A percentile compares a stretch with the other conserved stretches of the same genome.
Evolutionary conservation across 352 stramenopile species (phyloP).

Genomic region (Pythium coloratum): DNA sequence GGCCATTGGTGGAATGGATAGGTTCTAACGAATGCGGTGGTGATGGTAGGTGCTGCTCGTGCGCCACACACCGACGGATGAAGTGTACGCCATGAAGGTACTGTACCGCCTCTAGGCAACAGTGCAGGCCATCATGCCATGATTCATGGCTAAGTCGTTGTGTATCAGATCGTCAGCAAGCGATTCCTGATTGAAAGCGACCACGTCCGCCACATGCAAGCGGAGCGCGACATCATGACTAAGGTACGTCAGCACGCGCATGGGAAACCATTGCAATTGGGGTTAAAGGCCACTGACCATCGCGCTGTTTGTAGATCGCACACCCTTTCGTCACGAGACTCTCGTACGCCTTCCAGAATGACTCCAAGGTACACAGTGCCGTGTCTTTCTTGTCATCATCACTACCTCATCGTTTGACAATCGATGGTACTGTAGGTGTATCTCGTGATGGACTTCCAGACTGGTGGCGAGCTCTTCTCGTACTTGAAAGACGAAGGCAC

Average conservation of each 20-base stretch:
- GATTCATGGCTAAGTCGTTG: too few species aligned
- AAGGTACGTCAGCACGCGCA: conserved; percentile 57
- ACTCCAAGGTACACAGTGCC: conserved; percentile 59
- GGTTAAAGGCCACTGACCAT: background rate
- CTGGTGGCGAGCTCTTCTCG: conserved; percentile 79
- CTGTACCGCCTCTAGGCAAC: too few species aligned
- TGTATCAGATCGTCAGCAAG: conserved; percentile 82
- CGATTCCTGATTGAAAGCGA: conserved; percentile 78
- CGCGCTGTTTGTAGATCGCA: conserved; percentile 49
- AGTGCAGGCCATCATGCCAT: too few species aligned
- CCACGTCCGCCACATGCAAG: conserved; percentile 77
- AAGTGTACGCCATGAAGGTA: conserved; percentile 82
- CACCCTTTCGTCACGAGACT: conserved; percentile 83
- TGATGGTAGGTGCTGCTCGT: conserved; percentile 65
- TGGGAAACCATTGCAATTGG: background rate
- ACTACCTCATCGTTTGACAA: too few species aligned
- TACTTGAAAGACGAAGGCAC: conserved; percentile 66
- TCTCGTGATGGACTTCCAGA: conserved; percentile 70
- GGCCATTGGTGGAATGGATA: background rate
- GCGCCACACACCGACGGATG: conserved; percentile 49
- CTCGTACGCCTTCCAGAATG: conserved; percentile 78
- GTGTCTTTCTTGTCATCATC: background rate
- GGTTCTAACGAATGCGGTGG: background rate
- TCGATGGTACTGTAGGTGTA: too few species aligned
- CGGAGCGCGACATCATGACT: conserved; percentile 85